These are phyloP conservation scores for Trichosanthes cucumerina DNA, from an alignment of 306 rosid species.

Conservation along the genomic window DNA sequence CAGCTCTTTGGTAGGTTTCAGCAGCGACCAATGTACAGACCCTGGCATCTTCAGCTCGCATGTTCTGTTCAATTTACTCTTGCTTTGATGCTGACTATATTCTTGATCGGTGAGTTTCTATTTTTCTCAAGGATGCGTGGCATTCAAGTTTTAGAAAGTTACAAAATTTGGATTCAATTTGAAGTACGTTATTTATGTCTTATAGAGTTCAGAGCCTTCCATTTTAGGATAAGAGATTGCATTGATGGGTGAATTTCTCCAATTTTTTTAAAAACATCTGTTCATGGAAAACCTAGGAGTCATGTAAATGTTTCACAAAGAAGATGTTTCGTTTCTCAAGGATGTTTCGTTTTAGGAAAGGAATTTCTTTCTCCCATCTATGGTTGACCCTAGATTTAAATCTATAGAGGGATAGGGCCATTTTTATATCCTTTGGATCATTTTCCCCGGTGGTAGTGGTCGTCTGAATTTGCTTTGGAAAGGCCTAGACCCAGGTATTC, in stretches of 20 bases:
- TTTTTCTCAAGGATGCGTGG: slow-evolving; percentile 13
- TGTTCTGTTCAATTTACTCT: slow-evolving; percentile 63
- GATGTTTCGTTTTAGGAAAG: background rate
- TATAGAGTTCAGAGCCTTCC: background rate
- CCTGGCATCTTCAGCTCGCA: slow-evolving; percentile 36
- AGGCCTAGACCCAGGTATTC: background rate
- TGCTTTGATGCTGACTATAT: slow-evolving; percentile 62
- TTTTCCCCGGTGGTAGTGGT: background rate
- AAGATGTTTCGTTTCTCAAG: background rate
- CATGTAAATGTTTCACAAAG: background rate
- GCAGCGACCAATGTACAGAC: slow-evolving; percentile 42
- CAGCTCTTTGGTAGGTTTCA: slow-evolving; percentile 47
- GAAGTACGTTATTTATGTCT: background rate
- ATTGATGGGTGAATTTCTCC: background rate
- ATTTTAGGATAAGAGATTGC: background rate
- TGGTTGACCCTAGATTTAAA: background rate
- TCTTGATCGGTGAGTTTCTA: slow-evolving; percentile 60
- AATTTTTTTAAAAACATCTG: too few species aligned
- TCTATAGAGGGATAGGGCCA: background rate
- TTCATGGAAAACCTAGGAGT: background rate
- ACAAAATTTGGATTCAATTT: background rate
- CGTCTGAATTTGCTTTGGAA: background rate
- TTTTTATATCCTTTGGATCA: background rate
- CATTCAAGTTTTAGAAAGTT: background rate
- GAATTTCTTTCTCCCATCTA: background rate